Conservation (phyloP, 441 rosid genomes). For the Pelargonium citronellum region DNA sequence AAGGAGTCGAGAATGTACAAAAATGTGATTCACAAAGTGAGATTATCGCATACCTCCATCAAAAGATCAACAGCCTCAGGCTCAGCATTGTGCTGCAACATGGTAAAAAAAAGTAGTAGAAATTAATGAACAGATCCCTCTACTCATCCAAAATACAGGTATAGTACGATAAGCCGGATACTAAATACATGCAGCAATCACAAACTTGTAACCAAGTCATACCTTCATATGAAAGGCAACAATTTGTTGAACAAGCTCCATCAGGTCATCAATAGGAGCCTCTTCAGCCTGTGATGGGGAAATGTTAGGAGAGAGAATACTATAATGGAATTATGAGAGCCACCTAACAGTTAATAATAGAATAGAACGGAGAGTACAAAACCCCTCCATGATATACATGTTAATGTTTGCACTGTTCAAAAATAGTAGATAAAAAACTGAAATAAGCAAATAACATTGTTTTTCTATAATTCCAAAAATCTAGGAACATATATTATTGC, state of each 20-base stretch:
- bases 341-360: neutral
- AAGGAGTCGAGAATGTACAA: neutral
- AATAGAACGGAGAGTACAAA: neutral
- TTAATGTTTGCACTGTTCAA: neutral
- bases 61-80: slow-evolving; percentile 97
- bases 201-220: slow-evolving; percentile 16
- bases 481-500: neutral
- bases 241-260: slow-evolving; percentile 85
- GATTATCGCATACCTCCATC: slow-evolving; percentile 54
- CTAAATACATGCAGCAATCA: neutral
- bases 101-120: neutral
- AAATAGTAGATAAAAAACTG: neutral
- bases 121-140: neutral
- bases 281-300: slow-evolving; percentile 54
- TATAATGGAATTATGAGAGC: neutral
- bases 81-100: slow-evolving; percentile 91
- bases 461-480: neutral
- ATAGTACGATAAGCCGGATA: neutral
- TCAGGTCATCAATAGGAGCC: slow-evolving; percentile 54
- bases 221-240: slow-evolving; percentile 98
- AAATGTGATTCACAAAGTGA: slow-evolving; percentile 3
- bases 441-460: neutral
- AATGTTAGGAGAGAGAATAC: neutral
- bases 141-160: neutral
- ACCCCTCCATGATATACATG: neutral